Conservation (phyloP, 2,329 filamentous ascomycete species). For the Drechslerella stenobrocha region DNA sequence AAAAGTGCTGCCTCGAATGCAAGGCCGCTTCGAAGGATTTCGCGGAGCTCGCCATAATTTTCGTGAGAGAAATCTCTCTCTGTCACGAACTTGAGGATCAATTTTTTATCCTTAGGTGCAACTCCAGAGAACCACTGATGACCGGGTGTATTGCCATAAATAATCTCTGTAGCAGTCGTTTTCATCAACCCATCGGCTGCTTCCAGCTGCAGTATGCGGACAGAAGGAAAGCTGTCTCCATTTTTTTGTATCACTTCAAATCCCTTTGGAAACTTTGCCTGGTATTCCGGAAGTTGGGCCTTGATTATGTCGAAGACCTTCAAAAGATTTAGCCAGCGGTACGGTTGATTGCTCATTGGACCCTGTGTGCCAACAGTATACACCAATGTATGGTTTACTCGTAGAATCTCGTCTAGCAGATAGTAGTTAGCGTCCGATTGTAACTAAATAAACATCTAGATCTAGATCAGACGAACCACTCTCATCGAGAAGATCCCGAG, state of each 20-base stretch:
- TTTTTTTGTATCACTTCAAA: conserved; percentile 57
- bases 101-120: conserved; percentile 54
- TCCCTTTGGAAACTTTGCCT: conserved; percentile 54
- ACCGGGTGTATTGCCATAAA: conserved; percentile 58
- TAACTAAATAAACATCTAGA: neutral
- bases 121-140: conserved; percentile 56
- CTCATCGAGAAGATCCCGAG: conserved; percentile 67
- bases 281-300: conserved; percentile 53
- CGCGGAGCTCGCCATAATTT: conserved; percentile 56
- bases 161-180: conserved; percentile 54
- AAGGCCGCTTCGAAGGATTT: conserved; percentile 46
- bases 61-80: conserved; percentile 52
- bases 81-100: conserved; percentile 59
- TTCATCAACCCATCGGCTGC: conserved; percentile 54
- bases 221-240: conserved; percentile 57
- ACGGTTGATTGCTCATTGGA: conserved; percentile 61
- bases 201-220: conserved; percentile 58
- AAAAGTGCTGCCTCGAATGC: conserved; percentile 58
- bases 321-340: conserved; percentile 64
- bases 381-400: conserved; percentile 65
- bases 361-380: conserved; percentile 65
- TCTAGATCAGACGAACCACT: conserved; percentile 55
- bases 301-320: conserved; percentile 60
- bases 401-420: conserved; percentile 62
- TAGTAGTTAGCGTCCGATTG: conserved; percentile 12